Conservation (phyloP, 495 filamentous ascomycete genomes). For the Alectoria sarmentosa region DNA sequence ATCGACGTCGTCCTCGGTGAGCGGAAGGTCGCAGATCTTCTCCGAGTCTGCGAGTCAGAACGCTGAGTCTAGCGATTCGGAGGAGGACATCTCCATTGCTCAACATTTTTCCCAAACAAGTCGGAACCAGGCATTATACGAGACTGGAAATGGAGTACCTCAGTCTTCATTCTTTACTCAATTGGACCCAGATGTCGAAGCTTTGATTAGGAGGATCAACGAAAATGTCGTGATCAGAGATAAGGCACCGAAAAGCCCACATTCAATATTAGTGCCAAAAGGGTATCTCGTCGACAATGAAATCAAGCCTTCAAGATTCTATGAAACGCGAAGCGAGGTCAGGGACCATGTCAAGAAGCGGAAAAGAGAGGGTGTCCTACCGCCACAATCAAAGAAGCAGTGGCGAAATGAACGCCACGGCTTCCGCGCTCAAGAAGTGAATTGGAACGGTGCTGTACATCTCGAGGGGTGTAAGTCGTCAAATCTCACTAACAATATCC, state of each 20-base stretch:
- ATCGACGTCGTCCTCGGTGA: not conserved
- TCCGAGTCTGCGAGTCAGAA: not conserved
- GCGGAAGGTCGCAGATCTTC: not conserved
- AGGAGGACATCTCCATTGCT: not conserved
- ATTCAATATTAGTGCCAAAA: conserved; percentile 19
- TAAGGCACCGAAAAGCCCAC: conserved; percentile 14
- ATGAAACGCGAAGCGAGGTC: conserved; percentile 17
- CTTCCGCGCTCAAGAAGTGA: conserved; percentile 25
- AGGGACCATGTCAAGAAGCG: conserved; percentile 22
- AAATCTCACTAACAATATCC: conserved; percentile 26
- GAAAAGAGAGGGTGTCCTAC: conserved; percentile 20
- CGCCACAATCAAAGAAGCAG: conserved; percentile 1
- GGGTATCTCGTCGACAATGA: conserved; percentile 20
- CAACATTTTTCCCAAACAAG: not conserved
- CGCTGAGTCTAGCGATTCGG: not conserved
- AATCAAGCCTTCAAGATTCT: conserved; percentile 16
- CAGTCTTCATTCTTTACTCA: not conserved
- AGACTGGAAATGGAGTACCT: not conserved
- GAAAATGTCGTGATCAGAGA: conserved; percentile 19
- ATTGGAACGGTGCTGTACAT: conserved; percentile 29
- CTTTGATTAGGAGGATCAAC: conserved; percentile 15
- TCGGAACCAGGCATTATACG: not conserved
- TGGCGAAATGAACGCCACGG: conserved; percentile 16
- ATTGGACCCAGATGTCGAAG: conserved; percentile 20
- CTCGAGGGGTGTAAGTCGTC: conserved; percentile 28